These are phyloP conservation scores for Trichoderma erinaceum DNA, from an alignment of 495 filamentous ascomycete species.

Conservation along the genomic window DNA sequence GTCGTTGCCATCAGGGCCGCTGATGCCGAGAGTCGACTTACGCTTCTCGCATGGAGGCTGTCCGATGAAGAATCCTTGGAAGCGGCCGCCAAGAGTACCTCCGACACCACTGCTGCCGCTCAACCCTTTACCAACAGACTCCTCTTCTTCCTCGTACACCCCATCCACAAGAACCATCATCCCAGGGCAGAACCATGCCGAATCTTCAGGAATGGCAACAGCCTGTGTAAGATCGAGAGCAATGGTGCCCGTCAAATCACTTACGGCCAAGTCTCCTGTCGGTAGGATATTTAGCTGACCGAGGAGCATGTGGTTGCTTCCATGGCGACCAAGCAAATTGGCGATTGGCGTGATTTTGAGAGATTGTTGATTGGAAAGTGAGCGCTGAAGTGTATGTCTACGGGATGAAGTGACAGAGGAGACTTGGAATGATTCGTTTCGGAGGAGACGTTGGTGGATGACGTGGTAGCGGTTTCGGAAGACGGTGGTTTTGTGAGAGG, in stretches of 20 bases:
- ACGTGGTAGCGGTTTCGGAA: slow-evolving; percentile 88
- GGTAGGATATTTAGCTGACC: slow-evolving; percentile 77
- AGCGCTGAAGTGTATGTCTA: slow-evolving; percentile 44
- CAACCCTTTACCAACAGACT: slow-evolving; percentile 56
- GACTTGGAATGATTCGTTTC: slow-evolving; percentile 88
- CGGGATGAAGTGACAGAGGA: slow-evolving; percentile 54
- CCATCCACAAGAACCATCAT: slow-evolving; percentile 95
- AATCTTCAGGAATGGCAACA: slow-evolving; percentile 72
- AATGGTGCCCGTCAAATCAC: slow-evolving; percentile 82
- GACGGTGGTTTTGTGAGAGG: slow-evolving; percentile 72
- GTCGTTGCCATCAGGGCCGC: slow-evolving; percentile 38
- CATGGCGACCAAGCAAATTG: slow-evolving; percentile 85
- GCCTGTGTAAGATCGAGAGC: slow-evolving; percentile 76
- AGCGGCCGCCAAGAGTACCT: slow-evolving; percentile 80
- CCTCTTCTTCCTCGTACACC: slow-evolving; percentile 86
- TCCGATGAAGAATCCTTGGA: slow-evolving; percentile 82
- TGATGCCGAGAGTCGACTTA: slow-evolving; percentile 67
- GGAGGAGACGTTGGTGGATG: slow-evolving; percentile 81
- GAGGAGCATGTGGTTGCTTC: slow-evolving; percentile 77
- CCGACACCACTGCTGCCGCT: slow-evolving; percentile 75
- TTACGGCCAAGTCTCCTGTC: slow-evolving; percentile 73
- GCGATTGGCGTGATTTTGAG: slow-evolving; percentile 91
- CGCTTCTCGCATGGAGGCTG: slow-evolving; percentile 86
- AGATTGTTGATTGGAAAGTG: slow-evolving; percentile 53
- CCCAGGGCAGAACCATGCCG: slow-evolving; percentile 84